Conservation (phyloP, 2,329 filamentous ascomycete genomes). For the Cladophialophora exuberans region DNA sequence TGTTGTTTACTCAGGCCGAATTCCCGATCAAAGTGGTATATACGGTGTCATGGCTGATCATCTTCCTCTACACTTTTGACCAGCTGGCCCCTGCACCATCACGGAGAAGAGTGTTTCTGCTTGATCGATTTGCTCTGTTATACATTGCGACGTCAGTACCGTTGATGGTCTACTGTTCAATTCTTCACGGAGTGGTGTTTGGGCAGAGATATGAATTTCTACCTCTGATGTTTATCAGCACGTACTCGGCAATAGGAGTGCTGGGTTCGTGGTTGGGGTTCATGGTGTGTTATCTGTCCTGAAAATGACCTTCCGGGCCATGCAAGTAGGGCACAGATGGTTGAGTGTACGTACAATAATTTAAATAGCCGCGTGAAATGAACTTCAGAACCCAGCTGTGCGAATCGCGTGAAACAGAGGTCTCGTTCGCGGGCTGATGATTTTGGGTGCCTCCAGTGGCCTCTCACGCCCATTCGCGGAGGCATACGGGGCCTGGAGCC, state of each 20-base stretch:
- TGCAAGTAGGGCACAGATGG: background rate
- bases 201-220: slow-evolving; percentile 84
- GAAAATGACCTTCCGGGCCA: slow-evolving; percentile 30
- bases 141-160: slow-evolving; percentile 92
- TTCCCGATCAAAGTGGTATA: slow-evolving; percentile 94
- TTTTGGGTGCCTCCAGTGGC: background rate
- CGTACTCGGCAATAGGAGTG: slow-evolving; percentile 91
- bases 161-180: slow-evolving; percentile 82
- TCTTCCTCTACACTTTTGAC: slow-evolving; percentile 86
- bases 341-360: slow-evolving; percentile 6
- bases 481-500: background rate
- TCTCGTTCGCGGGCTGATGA: background rate
- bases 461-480: background rate
- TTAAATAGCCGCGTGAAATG: background rate
- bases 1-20: slow-evolving; percentile 88
- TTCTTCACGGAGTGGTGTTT: slow-evolving; percentile 82
- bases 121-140: slow-evolving; percentile 86
- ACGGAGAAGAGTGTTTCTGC: slow-evolving; percentile 79
- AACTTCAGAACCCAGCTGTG: background rate
- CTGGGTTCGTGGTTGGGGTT: slow-evolving; percentile 95
- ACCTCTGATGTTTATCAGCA: slow-evolving; percentile 95
- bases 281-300: slow-evolving; percentile 84
- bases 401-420: background rate
- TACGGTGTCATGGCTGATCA: slow-evolving; percentile 85
- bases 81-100: slow-evolving; percentile 81